phyloP scores from a whole-genome alignment of 768 basidiomycete species.

The Butyriboletus loyo region DNA sequence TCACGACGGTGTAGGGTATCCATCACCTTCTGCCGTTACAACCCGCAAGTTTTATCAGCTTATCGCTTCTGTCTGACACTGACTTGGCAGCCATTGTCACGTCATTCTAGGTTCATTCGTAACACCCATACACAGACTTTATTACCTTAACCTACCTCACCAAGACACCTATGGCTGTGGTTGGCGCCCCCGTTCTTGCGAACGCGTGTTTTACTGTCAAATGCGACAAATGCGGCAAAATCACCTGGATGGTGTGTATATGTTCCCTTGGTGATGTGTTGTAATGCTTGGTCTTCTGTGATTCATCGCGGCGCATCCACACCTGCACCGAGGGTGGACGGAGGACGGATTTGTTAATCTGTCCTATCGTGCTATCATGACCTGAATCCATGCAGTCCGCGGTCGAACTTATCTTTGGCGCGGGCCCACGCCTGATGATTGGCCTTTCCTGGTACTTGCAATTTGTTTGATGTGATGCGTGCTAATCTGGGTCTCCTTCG shows the following conservation, averaged over 20 bases:
- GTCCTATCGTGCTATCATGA: constrained; percentile 8
- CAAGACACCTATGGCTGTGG: constrained; percentile 24
- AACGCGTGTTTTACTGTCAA: constrained; percentile 55
- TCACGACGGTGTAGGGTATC: too few species aligned
- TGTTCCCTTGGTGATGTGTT: constrained; percentile 27
- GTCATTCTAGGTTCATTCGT: constrained; percentile 18
- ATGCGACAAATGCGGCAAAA: constrained; percentile 64
- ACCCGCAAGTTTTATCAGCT: background rate
- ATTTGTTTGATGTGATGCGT: background rate
- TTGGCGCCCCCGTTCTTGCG: constrained; percentile 35
- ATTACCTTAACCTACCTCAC: constrained; percentile 33
- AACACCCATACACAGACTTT: constrained; percentile 23
- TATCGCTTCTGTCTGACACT: background rate
- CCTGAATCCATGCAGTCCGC: constrained; percentile 11
- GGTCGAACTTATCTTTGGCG: constrained; percentile 15
- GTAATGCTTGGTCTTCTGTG: constrained; percentile 13
- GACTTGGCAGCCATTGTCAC: constrained; percentile 14
- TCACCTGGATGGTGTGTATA: constrained; percentile 62
- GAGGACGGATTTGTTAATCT: constrained; percentile 9
- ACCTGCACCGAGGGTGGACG: constrained; percentile 12
- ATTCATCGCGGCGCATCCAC: constrained; percentile 21
- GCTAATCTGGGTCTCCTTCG: constrained; percentile 4
- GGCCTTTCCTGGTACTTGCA: background rate
- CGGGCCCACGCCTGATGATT: constrained; percentile 1
- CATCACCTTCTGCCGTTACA: constrained; percentile 7